Evolutionary conservation across 2,329 filamentous ascomycete species (phyloP).

Genomic region (Apiospora kogelbergensis): DNA sequence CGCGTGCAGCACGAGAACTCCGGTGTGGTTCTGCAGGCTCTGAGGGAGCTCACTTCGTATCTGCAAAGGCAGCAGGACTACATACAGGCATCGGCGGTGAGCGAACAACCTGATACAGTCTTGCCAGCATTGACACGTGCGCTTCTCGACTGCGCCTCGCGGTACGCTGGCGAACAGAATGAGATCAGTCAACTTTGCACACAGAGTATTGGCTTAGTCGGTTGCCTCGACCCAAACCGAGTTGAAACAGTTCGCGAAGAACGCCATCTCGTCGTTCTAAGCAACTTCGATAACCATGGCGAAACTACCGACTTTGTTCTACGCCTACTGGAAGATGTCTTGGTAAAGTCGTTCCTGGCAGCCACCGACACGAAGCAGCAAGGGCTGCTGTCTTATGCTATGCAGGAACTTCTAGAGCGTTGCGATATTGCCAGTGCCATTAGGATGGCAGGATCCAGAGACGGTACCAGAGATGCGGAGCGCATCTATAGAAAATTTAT

Average conservation of each 20-base stretch:
- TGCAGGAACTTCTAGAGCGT: slow-evolving; percentile 84
- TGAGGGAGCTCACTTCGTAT: slow-evolving; percentile 75
- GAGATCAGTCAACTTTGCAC: slow-evolving; percentile 74
- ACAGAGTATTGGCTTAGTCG: slow-evolving; percentile 82
- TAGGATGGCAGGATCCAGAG: slow-evolving; percentile 40
- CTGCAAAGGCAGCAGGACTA: slow-evolving; percentile 73
- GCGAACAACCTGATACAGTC: slow-evolving; percentile 78
- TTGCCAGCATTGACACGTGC: slow-evolving; percentile 72
- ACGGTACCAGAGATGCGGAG: slow-evolving; percentile 50
- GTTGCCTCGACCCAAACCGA: slow-evolving; percentile 87
- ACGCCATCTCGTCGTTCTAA: slow-evolving; percentile 79
- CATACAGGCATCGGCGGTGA: slow-evolving; percentile 75
- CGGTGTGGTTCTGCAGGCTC: slow-evolving; percentile 78
- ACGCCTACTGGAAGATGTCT: slow-evolving; percentile 80
- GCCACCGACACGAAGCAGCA: slow-evolving; percentile 85
- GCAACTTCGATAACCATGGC: slow-evolving; percentile 76
- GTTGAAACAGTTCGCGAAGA: slow-evolving; percentile 79
- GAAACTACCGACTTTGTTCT: slow-evolving; percentile 86
- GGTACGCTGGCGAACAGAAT: slow-evolving; percentile 67
- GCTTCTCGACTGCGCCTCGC: slow-evolving; percentile 81
- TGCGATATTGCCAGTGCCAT: slow-evolving; percentile 68
- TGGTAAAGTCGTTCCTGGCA: slow-evolving; percentile 90
- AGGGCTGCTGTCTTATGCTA: slow-evolving; percentile 88
- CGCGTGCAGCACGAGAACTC: slow-evolving; percentile 82
- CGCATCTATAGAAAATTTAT: slow-evolving; percentile 74